A percentile compares a stretch with the other conserved stretches of the same genome.
phyloP scores from a whole-genome alignment of 805 yeast genomes.

The Pichia heedii region DNA sequence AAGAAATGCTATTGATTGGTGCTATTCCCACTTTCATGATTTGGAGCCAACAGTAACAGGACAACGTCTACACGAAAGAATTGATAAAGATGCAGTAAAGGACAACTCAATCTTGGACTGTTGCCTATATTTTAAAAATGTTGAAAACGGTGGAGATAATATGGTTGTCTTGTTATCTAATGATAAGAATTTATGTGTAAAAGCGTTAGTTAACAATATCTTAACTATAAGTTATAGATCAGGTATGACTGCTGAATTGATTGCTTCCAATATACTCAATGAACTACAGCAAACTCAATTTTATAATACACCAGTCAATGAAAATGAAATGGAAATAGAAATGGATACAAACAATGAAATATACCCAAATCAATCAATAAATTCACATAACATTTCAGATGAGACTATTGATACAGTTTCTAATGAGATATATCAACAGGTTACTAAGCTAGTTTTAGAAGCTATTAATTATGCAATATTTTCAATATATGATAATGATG shows the following conservation, averaged over 20 bases:
- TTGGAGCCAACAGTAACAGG: constrained; percentile 45
- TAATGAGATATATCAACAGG: constrained; percentile 29
- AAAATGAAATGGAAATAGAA: constrained; percentile 12
- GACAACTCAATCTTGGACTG: constrained; percentile 88
- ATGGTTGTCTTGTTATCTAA: constrained; percentile 64
- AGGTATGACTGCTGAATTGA: constrained; percentile 36
- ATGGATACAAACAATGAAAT: constrained; percentile 3
- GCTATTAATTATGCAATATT: constrained; percentile 44
- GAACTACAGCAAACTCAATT: constrained; percentile 26
- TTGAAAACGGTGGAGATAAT: constrained; percentile 21
- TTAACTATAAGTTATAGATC: constrained; percentile 50
- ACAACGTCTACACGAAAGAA: constrained; percentile 48
- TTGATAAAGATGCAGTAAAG: constrained; percentile 38
- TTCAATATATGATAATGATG: constrained; percentile 49
- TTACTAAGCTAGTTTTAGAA: constrained; percentile 31
- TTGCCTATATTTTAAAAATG: constrained; percentile 49
- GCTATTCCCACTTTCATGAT: constrained; percentile 50
- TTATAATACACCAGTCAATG: too few relatives aligned
- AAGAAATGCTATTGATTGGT: constrained; percentile 72
- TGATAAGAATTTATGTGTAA: constrained; percentile 74
- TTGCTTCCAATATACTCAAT: constrained; percentile 31
- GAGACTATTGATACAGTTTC: not conserved
- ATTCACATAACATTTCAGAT: not conserved
- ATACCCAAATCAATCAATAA: too few relatives aligned
- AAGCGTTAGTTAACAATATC: constrained; percentile 60